These are phyloP conservation scores for Candida argentea DNA, from an alignment of 805 yeast genomes.

Conservation along the genomic window DNA sequence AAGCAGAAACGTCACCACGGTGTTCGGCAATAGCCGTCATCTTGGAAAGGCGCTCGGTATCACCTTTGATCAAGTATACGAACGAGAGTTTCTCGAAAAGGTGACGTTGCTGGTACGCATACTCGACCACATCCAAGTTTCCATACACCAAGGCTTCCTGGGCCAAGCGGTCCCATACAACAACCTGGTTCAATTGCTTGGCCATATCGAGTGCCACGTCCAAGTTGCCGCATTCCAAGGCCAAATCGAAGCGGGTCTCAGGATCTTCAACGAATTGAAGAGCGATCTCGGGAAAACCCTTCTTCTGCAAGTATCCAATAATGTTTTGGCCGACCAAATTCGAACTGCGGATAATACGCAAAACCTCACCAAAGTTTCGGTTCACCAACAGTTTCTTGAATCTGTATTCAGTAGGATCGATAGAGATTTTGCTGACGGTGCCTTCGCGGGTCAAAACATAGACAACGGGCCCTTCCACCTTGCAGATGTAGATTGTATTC, in stretches of 20 bases:
- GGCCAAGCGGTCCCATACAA: conserved; percentile 75
- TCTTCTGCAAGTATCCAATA: conserved; percentile 86
- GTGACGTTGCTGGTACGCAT: conserved; percentile 79
- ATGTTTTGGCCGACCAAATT: conserved; percentile 95
- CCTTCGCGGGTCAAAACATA: conserved; percentile 82
- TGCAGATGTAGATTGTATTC: conserved; percentile 74
- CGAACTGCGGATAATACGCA: conserved; percentile 78
- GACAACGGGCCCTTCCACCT: conserved; percentile 59
- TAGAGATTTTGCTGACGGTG: conserved; percentile 61
- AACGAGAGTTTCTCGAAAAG: conserved; percentile 85
- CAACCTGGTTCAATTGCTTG: conserved; percentile 52
- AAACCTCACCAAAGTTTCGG: conserved; percentile 84
- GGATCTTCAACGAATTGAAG: conserved; percentile 94
- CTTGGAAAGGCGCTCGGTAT: conserved; percentile 58
- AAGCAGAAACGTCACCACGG: conserved; percentile 70
- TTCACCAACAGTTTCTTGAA: conserved; percentile 89
- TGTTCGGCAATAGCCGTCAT: conserved; percentile 88
- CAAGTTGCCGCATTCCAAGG: conserved; percentile 87
- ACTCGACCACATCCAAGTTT: conserved; percentile 73
- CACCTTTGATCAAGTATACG: conserved; percentile 79
- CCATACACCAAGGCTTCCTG: conserved; percentile 87
- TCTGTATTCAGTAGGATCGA: conserved; percentile 95
- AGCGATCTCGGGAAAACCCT: conserved; percentile 96
- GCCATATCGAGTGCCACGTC: conserved; percentile 87
- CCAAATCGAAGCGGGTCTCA: conserved; percentile 90